Percentiles rank a stretch among this genome's conserved stretches.
Conservation (phyloP, 179 eudicot genomes). For the Carnegiea gigantea region DNA sequence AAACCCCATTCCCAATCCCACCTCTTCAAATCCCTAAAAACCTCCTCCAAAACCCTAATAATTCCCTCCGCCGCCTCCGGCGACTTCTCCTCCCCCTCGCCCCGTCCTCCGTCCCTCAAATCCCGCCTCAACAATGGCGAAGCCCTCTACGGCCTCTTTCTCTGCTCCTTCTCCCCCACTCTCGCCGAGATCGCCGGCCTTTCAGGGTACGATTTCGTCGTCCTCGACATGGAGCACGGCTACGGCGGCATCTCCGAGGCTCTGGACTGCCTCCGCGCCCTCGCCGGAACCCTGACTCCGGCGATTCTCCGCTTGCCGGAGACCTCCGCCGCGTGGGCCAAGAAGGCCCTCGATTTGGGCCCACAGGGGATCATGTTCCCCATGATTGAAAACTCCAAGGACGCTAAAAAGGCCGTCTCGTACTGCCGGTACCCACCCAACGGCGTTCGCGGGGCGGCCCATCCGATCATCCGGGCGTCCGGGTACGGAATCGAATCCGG, state of each 20-base stretch:
- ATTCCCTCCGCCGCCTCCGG: conserved; percentile 15
- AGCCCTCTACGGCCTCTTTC: conserved; percentile 81
- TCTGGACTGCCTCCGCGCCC: conserved; percentile 66
- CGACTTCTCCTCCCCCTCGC: conserved; percentile 12
- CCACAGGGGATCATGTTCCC: conserved; percentile 93
- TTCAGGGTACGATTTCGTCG: conserved; percentile 81
- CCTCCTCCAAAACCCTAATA: neutral
- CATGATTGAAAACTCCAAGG: conserved; percentile 60
- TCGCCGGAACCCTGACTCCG: conserved; percentile 59
- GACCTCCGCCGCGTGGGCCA: conserved; percentile 61
- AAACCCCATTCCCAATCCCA: conserved; percentile 9
- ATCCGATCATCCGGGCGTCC: conserved; percentile 73
- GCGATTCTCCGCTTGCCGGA: conserved; percentile 81
- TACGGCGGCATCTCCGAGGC: conserved; percentile 67
- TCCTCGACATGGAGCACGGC: conserved; percentile 92
- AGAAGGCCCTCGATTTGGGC: conserved; percentile 88
- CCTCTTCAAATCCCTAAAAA: neutral
- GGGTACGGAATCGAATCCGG: conserved; percentile 65
- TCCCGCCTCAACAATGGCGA: conserved; percentile 65
- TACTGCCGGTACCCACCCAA: conserved; percentile 77
- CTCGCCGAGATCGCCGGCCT: conserved; percentile 84
- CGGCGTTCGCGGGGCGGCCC: conserved; percentile 89
- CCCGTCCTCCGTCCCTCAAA: conserved; percentile 46
- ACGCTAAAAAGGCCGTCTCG: conserved; percentile 67
- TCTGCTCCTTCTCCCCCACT: conserved; percentile 71